Evolutionary conservation across 768 basidiomycete species (phyloP).

Genomic region (Crucibulum laeve): DNA sequence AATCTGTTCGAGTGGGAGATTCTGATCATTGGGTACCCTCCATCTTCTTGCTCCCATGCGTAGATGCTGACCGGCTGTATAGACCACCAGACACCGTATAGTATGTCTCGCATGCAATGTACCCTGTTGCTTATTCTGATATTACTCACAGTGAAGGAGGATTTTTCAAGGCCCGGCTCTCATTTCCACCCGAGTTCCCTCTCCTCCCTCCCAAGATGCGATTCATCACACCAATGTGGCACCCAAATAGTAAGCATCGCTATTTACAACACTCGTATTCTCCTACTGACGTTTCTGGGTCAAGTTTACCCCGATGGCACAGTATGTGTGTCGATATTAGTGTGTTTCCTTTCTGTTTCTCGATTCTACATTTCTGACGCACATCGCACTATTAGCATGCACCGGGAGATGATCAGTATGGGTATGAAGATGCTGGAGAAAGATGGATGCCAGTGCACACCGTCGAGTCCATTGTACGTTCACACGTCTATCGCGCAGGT

Average conservation of each 20-base stretch:
- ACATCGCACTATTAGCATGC: slow-evolving; percentile 59
- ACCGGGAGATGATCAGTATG: slow-evolving; percentile 94
- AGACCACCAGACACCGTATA: slow-evolving; percentile 94
- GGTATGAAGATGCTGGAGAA: slow-evolving; percentile 96
- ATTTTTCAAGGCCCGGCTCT: slow-evolving; percentile 86
- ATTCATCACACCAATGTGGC: slow-evolving; percentile 94
- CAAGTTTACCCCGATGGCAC: slow-evolving; percentile 93
- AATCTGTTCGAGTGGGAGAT: slow-evolving; percentile 98
- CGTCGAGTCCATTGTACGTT: slow-evolving; percentile 87
- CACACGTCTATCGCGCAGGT: slow-evolving; percentile 12
- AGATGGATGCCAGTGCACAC: slow-evolving; percentile 98
- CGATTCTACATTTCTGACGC: slow-evolving; percentile 2
- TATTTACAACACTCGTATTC: slow-evolving; percentile 6
- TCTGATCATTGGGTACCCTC: slow-evolving; percentile 82
- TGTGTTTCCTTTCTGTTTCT: slow-evolving; percentile 25
- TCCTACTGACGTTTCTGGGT: slow-evolving; percentile 2
- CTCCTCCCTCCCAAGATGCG: slow-evolving; percentile 92
- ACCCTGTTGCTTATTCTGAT: slow-evolving; percentile 8
- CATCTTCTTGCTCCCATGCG: slow-evolving; percentile 4
- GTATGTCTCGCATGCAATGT: slow-evolving; percentile 35
- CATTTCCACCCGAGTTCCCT: slow-evolving; percentile 90
- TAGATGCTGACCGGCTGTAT: slow-evolving; percentile 15
- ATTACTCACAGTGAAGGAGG: slow-evolving; percentile 78
- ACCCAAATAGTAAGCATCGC: slow-evolving; percentile 81
- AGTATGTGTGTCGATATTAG: slow-evolving; percentile 96